These are phyloP conservation scores for Leishmania tarentolae DNA, from an alignment of 208 protist genomes.

Conservation along the genomic window DNA sequence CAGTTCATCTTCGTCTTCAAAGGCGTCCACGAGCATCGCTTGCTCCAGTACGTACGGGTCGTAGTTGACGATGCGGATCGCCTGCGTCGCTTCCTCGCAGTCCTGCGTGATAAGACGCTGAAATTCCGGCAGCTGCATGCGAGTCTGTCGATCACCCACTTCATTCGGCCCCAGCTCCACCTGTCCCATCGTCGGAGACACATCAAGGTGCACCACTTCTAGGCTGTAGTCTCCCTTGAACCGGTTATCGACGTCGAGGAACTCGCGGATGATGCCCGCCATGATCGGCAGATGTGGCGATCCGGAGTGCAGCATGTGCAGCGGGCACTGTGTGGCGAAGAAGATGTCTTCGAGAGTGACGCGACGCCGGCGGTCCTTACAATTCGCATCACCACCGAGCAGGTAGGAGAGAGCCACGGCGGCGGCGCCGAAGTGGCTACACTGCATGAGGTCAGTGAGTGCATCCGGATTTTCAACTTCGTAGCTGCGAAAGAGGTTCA, in stretches of 20 bases:
- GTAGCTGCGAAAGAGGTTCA: constrained; percentile 78
- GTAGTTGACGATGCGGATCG: constrained; percentile 89
- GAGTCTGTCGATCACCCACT: constrained; percentile 81
- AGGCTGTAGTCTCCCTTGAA: constrained; percentile 87
- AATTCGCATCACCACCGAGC: constrained; percentile 66
- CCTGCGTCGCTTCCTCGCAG: constrained; percentile 75
- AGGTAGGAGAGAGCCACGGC: constrained; percentile 82
- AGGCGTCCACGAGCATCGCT: constrained; percentile 77
- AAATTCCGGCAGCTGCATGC: constrained; percentile 86
- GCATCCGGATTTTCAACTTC: constrained; percentile 54
- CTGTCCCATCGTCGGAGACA: constrained; percentile 81
- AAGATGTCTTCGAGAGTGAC: constrained; percentile 92
- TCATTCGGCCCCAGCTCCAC: constrained; percentile 87
- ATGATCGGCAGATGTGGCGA: constrained; percentile 72
- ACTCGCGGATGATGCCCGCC: constrained; percentile 84
- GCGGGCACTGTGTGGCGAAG: constrained; percentile 87
- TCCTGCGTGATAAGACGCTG: constrained; percentile 75
- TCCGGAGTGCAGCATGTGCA: constrained; percentile 82
- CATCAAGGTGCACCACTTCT: constrained; percentile 81
- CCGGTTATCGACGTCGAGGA: constrained; percentile 88
- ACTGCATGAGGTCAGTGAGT: constrained; percentile 50
- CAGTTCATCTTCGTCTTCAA: constrained; percentile 72
- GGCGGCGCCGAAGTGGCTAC: constrained; percentile 77
- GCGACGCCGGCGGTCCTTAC: constrained; percentile 71
- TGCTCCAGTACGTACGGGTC: constrained; percentile 91